These are phyloP conservation scores for Cladophialophora yegresii DNA, from an alignment of 2,329 filamentous ascomycete species.

Conservation along the genomic window DNA sequence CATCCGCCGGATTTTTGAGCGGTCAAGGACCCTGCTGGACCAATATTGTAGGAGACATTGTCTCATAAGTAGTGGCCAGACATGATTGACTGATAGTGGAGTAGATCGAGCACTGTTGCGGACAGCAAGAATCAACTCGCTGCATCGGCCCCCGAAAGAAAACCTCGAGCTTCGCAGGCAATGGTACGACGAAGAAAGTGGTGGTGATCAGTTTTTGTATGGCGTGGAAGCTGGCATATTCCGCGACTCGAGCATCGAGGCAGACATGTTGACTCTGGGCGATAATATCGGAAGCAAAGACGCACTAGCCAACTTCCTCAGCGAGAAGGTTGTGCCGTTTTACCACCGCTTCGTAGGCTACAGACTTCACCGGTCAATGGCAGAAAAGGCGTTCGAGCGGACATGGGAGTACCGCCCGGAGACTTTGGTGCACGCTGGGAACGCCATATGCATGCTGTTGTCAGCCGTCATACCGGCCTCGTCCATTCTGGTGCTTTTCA, in stretches of 20 bases:
- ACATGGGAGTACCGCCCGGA: constrained; percentile 32
- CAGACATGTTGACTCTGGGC: constrained; percentile 30
- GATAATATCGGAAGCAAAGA: constrained; percentile 25
- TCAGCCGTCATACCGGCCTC: constrained; percentile 32
- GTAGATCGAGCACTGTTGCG: constrained; percentile 31
- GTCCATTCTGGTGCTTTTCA: constrained; percentile 33
- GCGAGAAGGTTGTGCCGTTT: constrained; percentile 28
- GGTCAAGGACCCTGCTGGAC: constrained; percentile 30
- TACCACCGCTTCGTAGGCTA: constrained; percentile 32
- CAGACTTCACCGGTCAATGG: constrained; percentile 32
- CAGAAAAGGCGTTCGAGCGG: constrained; percentile 27
- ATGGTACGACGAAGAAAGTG: constrained; percentile 35
- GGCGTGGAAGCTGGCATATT: constrained; percentile 34
- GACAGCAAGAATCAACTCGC: constrained; percentile 30
- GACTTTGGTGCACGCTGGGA: constrained; percentile 29
- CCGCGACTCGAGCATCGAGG: constrained; percentile 22
- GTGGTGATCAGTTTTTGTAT: constrained; percentile 30
- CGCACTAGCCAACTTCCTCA: constrained; percentile 30
- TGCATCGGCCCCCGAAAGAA: constrained; percentile 28
- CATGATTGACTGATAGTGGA: constrained; percentile 19
- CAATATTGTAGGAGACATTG: constrained; percentile 27
- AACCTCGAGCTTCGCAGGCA: constrained; percentile 29
- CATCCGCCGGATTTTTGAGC: constrained; percentile 31
- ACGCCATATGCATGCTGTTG: constrained; percentile 32
- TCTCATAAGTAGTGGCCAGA: constrained; percentile 3